Conservation (phyloP, 225 moss, liverwort and hornwort genomes). For the Climacium dendroides region DNA sequence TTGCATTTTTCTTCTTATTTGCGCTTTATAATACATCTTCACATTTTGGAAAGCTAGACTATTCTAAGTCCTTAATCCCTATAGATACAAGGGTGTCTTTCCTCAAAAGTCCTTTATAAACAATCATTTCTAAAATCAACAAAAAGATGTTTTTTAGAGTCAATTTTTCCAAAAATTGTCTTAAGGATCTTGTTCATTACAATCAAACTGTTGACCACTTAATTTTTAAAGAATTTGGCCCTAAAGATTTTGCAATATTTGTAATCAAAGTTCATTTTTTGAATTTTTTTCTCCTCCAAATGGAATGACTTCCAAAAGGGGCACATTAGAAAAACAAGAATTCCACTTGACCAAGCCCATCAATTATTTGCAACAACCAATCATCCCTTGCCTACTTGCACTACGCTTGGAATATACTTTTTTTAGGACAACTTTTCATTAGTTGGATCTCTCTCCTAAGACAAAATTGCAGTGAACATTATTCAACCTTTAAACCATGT, state of each 20-base stretch:
- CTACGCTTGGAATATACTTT: neutral
- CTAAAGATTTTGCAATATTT: too few relatives aligned
- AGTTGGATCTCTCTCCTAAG: neutral
- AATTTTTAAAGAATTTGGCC: neutral
- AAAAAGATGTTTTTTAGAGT: neutral
- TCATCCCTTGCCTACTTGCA: neutral
- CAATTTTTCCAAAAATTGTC: neutral
- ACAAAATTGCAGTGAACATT: neutral
- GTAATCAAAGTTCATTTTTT: neutral
- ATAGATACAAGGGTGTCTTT: accelerated
- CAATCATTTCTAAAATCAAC: neutral
- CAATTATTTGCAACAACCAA: neutral
- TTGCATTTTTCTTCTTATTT: neutral
- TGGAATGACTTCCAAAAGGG: accelerated
- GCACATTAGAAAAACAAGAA: neutral
- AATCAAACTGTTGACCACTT: neutral
- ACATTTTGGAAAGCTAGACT: neutral
- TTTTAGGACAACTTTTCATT: neutral
- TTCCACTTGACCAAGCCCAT: neutral
- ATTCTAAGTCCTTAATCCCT: neutral
- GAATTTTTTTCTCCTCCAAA: accelerated
- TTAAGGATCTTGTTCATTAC: neutral
- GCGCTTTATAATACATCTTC: neutral
- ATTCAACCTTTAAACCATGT: neutral
- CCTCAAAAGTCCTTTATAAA: neutral